Conservation (phyloP, 495 filamentous ascomycete species). For the Aspergillus sclerotioniger region DNA sequence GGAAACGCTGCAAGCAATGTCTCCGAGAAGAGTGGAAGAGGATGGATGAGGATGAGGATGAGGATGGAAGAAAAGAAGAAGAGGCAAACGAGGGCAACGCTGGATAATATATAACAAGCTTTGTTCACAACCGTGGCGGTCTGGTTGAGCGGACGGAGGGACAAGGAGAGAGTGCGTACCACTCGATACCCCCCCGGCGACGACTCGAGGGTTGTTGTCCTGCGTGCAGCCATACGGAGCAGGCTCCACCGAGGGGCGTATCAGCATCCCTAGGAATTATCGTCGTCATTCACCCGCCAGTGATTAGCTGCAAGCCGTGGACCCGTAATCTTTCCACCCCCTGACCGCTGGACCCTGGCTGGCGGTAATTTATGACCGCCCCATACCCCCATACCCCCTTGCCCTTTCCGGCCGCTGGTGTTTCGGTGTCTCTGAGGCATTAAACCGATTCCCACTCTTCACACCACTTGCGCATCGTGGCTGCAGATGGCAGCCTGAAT, state of each 20-base stretch:
- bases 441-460: not conserved
- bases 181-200: too few relatives aligned
- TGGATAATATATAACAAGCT: constrained; percentile 15
- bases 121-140: not conserved
- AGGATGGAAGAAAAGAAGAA: constrained; percentile 15
- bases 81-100: constrained; percentile 16
- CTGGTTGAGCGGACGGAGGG: not conserved
- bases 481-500: constrained; percentile 7
- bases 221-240: constrained; percentile 16
- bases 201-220: constrained; percentile 9
- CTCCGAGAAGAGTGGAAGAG: not conserved
- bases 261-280: constrained; percentile 43
- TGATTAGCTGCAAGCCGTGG: too few relatives aligned
- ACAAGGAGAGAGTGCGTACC: too few relatives aligned
- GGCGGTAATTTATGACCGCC: not conserved
- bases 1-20: not conserved
- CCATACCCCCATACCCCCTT: not conserved
- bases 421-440: not conserved
- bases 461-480: not conserved
- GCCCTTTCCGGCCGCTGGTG: too few relatives aligned
- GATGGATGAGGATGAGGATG: constrained; percentile 4
- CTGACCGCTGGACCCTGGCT: not conserved
- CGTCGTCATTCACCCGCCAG: constrained; percentile 31
- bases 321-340: not conserved
- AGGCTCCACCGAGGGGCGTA: constrained; percentile 31